Conservation (phyloP, 164 flowering plant species). For the Protea cynaroides region DNA sequence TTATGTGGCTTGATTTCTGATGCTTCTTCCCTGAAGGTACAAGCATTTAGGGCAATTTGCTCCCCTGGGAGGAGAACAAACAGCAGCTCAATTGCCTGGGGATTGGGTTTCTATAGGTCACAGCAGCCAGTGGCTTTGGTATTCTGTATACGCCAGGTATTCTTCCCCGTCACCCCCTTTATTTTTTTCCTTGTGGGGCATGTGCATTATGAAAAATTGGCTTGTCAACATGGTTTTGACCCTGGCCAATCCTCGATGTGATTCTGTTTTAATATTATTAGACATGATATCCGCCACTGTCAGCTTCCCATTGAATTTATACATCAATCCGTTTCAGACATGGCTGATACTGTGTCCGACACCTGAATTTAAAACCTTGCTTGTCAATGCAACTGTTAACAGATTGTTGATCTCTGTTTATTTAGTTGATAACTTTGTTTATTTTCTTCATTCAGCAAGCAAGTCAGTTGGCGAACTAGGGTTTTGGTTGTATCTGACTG, state of each 20-base stretch:
- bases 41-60: constrained; percentile 96
- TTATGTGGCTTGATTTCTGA: constrained; percentile 26
- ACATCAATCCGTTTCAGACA: no score
- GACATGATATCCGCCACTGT: no score
- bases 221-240: no score
- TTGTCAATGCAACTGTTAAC: background rate
- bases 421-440: no score
- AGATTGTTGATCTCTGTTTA: background rate
- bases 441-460: constrained; percentile 54
- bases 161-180: background rate
- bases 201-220: no score
- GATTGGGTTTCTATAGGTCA: constrained; percentile 94
- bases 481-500: constrained; percentile 68
- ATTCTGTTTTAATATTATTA: no score
- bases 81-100: constrained; percentile 94
- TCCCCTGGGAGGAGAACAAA: constrained; percentile 88
- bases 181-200: no score
- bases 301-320: no score
- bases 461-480: constrained; percentile 93
- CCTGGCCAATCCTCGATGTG: no score
- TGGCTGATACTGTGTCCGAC: no score
- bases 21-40: constrained; percentile 52
- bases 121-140: constrained; percentile 99
- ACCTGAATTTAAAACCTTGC: no score
- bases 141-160: constrained; percentile 95